Evolutionary conservation across 176 grass and related monocot species (phyloP), one percentile per base, ranked within the genome.

Genomic region (Oryza meyeriana): DNA sequence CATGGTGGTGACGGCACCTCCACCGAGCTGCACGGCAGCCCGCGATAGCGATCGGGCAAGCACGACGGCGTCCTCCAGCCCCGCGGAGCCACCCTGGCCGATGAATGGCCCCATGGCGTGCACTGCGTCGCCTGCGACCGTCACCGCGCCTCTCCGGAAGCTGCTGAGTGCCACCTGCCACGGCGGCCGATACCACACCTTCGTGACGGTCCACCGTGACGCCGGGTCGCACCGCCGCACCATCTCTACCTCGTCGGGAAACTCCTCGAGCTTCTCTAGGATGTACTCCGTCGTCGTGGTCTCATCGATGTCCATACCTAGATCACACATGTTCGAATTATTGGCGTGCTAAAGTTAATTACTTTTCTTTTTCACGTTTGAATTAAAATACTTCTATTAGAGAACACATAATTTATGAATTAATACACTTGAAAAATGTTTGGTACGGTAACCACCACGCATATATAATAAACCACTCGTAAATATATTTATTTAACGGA

Each of bases 21-120:
- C n/a, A n/a, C n/a, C n/a, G n/a, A n/a, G n/a, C n/a, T n/a, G 20
- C 75, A 31, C 0, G 1, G 45, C 61, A 1, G 1, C 32, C 13
- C 78, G 18, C 67, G 12, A 45, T 12, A 92, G 28, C 55, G 81
- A 78, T 44, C 90, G 78, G 3, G 79, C 79, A 29, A 92, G 83
- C 28, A 92, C 86, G 26, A 92, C 11, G 1, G 79, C 83, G 57
- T 92, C 87, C 67, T 89, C 90, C 4, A 89, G 25, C 44, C 14
- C 44, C 0, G 79, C 74, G 10, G 67, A 57, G 20, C 90, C 90
- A 12, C 90, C 90, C 57, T 92, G 87, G 48, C 87, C 79, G 1
- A 81, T 47, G 87, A 89, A 86, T 4, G 90, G 83, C 0, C 83
- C 87, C 90, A 87, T 92, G 29, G 64, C 69, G 42, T 92, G 90